Percentiles rank a stretch among this genome's conserved stretches.
These are phyloP conservation scores for Aspergillus sojae DNA, from an alignment of 2,329 filamentous ascomycete genomes.

Conservation along the genomic window DNA sequence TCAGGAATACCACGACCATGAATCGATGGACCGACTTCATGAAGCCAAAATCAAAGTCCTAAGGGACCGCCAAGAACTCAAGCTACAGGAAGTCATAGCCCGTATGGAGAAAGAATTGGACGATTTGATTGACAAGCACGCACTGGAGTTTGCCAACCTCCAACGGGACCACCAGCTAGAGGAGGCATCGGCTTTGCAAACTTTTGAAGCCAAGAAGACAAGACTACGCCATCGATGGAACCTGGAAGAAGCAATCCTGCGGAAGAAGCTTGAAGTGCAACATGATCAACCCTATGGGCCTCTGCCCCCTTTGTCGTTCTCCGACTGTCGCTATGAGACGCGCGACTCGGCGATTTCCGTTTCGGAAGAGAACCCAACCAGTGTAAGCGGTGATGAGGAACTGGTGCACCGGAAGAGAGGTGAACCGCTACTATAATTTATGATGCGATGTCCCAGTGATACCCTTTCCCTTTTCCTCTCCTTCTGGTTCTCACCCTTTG, in stretches of 20 bases:
- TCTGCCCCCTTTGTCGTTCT: constrained; percentile 42
- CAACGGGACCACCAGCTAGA: constrained; percentile 38
- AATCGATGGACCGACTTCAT: constrained; percentile 48
- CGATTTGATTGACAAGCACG: constrained; percentile 36
- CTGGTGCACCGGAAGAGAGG: constrained; percentile 17
- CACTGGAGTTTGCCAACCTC: constrained; percentile 34
- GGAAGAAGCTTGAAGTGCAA: constrained; percentile 41
- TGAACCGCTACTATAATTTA: constrained; percentile 22
- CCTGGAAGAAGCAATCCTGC: constrained; percentile 46
- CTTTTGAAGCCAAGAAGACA: constrained; percentile 37
- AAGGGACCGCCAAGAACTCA: constrained; percentile 48
- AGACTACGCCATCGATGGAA: constrained; percentile 43
- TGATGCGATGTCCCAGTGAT: constrained; percentile 30
- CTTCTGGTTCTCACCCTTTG: constrained; percentile 10
- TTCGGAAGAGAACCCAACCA: constrained; percentile 15
- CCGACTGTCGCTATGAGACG: constrained; percentile 26
- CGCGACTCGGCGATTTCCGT: constrained; percentile 35
- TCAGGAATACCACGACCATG: constrained; percentile 47
- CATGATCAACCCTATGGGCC: constrained; percentile 41
- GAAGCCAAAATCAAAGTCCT: constrained; percentile 50
- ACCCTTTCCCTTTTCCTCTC: constrained; percentile 23
- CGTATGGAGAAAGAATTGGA: constrained; percentile 45
- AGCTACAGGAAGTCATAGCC: constrained; percentile 41
- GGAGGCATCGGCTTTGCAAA: constrained; percentile 33
- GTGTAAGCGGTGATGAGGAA: constrained; percentile 20